phyloP scores from a whole-genome alignment of 2,329 filamentous ascomycete species.

The Xylariaceae sp. region DNA sequence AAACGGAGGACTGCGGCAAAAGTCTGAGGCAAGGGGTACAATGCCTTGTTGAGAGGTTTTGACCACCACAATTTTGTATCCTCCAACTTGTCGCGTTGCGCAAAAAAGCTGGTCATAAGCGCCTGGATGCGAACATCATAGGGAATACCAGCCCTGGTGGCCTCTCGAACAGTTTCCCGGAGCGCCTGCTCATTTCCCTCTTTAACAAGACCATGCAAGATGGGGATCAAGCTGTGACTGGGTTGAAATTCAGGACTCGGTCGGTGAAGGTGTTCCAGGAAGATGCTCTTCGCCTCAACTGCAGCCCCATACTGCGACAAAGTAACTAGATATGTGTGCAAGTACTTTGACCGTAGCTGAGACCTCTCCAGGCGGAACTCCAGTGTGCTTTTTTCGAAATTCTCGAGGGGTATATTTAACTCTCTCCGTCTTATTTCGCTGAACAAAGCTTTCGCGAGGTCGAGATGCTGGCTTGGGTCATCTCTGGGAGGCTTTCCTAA shows the following conservation, averaged over 20 bases:
- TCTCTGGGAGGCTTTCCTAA: conserved; percentile 41
- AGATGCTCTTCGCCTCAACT: conserved; percentile 29
- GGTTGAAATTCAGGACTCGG: conserved; percentile 29
- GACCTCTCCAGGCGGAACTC: conserved; percentile 8
- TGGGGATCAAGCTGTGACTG: conserved; percentile 41
- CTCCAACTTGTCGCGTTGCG: conserved; percentile 49
- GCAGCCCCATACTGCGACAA: conserved; percentile 30
- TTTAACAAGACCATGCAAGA: conserved; percentile 57
- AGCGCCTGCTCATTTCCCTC: conserved; percentile 57
- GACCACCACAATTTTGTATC: conserved; percentile 64
- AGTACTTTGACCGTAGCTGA: conserved; percentile 21
- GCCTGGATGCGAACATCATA: conserved; percentile 45
- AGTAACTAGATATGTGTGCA: conserved; percentile 22
- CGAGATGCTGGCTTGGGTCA: conserved; percentile 41
- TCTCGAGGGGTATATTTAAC: conserved; percentile 8
- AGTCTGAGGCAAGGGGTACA: conserved; percentile 40
- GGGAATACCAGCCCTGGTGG: conserved; percentile 43
- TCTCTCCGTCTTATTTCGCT: conserved; percentile 31
- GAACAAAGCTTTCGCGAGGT: conserved; percentile 43
- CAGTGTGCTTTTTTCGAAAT: conserved; percentile 8
- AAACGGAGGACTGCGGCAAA: conserved; percentile 55
- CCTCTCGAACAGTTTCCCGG: conserved; percentile 47
- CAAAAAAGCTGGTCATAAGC: conserved; percentile 58
- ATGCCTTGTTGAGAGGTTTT: conserved; percentile 42
- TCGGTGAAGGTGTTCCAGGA: conserved; percentile 15